Base-by-base conservation (phyloP, 2,329 filamentous ascomycete species). In the Nigrospora oryzae region DNA sequence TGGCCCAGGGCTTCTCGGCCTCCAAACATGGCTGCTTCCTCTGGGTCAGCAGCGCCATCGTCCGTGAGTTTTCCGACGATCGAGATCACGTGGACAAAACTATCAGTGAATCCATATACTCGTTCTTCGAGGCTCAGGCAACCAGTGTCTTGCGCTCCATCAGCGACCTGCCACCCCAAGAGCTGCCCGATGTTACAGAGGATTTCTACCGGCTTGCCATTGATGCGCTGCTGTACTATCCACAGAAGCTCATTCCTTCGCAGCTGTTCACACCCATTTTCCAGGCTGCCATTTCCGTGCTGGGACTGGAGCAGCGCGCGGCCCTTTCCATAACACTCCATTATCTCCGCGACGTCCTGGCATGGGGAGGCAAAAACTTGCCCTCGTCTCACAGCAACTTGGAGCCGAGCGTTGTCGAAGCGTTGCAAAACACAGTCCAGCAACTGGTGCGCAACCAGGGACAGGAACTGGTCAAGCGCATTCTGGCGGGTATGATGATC, bases 401-500 rank as follows among this genome's bases (percentile, higher is more conserved):
- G 57, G 73, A 75, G 23, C 73, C 72, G 23, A 59, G 77, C 43
- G 81, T 84, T 42, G 77, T 84, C 0, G 71, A 79, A 4, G 82
- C 90, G 53, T 76, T 95, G 19, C 84, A 81, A 53, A 72, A 74
- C 32, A 77, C 83, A 8, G 84, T 97, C 47, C 86, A 84, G 63
- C 75, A 79, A 48, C 75, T 96, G 43, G 69, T 95, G 19, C 52
- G 74, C 2, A 68, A 73, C 1, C 81, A 89, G 51, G 89, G 93
- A 34, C 83, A 89, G 57, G 70, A 81, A 45, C 73, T 98, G 28
- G 83, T 93, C 8, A 91, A 95, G 65, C 86, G 90, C 51, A 83
- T 95, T 46, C 75, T 98, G 69, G 93, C 90, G 1, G 93, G 93
- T 48, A 95, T 98, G 90, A 97, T 98, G 91, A 96, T 96, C 63